These are phyloP conservation scores for Amanita fuliginea DNA, from an alignment of 768 basidiomycete genomes.

Conservation along the genomic window DNA sequence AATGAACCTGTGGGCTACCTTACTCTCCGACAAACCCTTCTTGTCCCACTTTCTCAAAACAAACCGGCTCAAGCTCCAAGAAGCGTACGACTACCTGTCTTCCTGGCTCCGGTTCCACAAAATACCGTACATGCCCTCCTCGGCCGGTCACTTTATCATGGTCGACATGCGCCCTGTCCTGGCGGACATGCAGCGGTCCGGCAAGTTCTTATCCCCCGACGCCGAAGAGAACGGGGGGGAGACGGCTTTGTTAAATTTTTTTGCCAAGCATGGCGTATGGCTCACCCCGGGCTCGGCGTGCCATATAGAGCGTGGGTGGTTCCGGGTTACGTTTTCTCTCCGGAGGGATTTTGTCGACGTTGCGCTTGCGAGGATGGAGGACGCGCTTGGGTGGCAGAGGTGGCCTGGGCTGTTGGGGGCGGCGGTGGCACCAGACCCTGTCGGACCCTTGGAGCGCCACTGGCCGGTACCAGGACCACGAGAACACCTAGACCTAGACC, in stretches of 20 bases:
- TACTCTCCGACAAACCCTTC: constrained; percentile 12
- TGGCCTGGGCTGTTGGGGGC: background rate
- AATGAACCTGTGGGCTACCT: constrained; percentile 13
- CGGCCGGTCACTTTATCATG: constrained; percentile 13
- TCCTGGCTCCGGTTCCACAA: constrained; percentile 15
- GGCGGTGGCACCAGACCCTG: too few relatives aligned
- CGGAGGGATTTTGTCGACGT: constrained; percentile 7
- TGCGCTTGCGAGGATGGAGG: constrained; percentile 7
- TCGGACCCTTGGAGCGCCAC: too few relatives aligned
- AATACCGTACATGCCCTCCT: constrained; percentile 10
- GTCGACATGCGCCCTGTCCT: constrained; percentile 9
- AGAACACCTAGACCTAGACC: too few relatives aligned
- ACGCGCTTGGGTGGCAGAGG: constrained; percentile 7
- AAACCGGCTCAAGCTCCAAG: constrained; percentile 10
- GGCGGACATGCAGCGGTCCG: constrained; percentile 2
- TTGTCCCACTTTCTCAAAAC: constrained; percentile 10
- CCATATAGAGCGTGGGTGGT: constrained; percentile 8
- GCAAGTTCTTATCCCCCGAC: background rate
- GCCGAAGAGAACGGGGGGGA: constrained; percentile 4
- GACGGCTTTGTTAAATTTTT: background rate
- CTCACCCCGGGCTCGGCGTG: background rate
- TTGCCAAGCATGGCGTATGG: constrained; percentile 1
- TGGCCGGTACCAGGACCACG: too few relatives aligned
- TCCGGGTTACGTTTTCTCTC: constrained; percentile 7
- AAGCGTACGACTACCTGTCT: constrained; percentile 15